phyloP scores from a whole-genome alignment of 73 alveolate species.

The Tetrahymena elliotti region DNA sequence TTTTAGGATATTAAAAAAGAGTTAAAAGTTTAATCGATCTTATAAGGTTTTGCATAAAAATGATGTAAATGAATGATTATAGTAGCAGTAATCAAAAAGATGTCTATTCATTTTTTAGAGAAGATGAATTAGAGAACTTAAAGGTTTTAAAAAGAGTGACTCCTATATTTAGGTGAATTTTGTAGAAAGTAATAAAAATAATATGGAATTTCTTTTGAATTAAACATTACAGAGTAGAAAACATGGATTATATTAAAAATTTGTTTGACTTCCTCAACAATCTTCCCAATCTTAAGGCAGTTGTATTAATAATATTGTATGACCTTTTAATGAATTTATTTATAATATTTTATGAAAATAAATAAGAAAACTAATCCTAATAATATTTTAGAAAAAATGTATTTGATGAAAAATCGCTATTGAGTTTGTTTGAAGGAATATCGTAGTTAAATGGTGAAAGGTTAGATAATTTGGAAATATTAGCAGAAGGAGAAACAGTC shows the following conservation, averaged over 20 bases:
- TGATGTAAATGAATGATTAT: neutral
- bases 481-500: neutral
- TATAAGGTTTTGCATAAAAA: neutral
- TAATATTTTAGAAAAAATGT: neutral
- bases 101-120: neutral
- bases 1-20: neutral
- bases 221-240: neutral
- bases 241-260: neutral
- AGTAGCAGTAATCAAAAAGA: neutral
- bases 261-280: neutral
- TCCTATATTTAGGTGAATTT: neutral
- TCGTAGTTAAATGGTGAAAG: neutral
- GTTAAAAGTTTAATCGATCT: neutral
- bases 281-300: neutral
- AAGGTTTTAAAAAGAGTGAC: neutral
- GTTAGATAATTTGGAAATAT: neutral
- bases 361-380: neutral
- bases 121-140: neutral
- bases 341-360: neutral
- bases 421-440: neutral
- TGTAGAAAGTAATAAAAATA: neutral
- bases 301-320: neutral
- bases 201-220: neutral
- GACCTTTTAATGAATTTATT: neutral
- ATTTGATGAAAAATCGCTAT: neutral